Evolutionary conservation across 441 rosid genomes (phyloP).

Genomic region (Mallotus repandus): DNA sequence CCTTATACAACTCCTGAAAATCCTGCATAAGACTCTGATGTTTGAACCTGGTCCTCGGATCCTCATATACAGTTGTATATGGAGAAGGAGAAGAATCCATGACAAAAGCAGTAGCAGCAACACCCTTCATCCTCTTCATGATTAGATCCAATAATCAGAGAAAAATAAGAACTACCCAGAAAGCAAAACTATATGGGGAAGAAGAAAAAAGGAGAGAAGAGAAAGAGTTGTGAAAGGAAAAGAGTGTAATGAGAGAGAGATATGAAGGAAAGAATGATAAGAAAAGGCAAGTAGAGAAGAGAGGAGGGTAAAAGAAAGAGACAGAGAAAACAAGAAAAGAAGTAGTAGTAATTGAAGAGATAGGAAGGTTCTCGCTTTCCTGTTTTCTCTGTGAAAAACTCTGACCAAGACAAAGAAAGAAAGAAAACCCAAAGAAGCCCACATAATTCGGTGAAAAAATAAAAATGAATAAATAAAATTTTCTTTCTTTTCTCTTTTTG

Average conservation of each 20-base stretch:
- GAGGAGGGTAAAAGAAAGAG: slow-evolving; percentile 22
- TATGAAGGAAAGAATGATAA: slow-evolving; percentile 6
- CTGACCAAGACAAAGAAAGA: slow-evolving; percentile 79
- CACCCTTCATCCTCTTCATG: slow-evolving; percentile 63
- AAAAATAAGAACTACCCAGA: slow-evolving; percentile 4
- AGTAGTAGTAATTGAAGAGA: slow-evolving; percentile 17
- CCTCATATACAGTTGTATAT: slow-evolving; percentile 38
- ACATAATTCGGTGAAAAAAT: slow-evolving; percentile 58
- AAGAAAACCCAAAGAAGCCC: slow-evolving; percentile 87
- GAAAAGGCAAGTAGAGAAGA: slow-evolving; percentile 23
- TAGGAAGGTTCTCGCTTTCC: slow-evolving; percentile 54
- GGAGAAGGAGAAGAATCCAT: slow-evolving; percentile 32
- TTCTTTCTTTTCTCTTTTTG: slow-evolving; percentile 32
- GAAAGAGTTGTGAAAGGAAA: neutral
- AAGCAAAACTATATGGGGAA: slow-evolving; percentile 4
- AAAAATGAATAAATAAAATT: neutral
- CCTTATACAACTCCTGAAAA: slow-evolving; percentile 61
- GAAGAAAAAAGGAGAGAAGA: slow-evolving; percentile 16
- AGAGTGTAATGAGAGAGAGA: slow-evolving; percentile 13
- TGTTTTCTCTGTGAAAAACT: slow-evolving; percentile 61
- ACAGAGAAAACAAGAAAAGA: slow-evolving; percentile 20
- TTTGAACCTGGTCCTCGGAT: slow-evolving; percentile 48
- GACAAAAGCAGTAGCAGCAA: slow-evolving; percentile 23
- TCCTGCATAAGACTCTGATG: slow-evolving; percentile 66
- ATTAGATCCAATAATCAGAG: slow-evolving; percentile 33